These are phyloP conservation scores for Fusarium sp. DNA, from an alignment of 2,329 filamentous ascomycete genomes.

Conservation along the genomic window DNA sequence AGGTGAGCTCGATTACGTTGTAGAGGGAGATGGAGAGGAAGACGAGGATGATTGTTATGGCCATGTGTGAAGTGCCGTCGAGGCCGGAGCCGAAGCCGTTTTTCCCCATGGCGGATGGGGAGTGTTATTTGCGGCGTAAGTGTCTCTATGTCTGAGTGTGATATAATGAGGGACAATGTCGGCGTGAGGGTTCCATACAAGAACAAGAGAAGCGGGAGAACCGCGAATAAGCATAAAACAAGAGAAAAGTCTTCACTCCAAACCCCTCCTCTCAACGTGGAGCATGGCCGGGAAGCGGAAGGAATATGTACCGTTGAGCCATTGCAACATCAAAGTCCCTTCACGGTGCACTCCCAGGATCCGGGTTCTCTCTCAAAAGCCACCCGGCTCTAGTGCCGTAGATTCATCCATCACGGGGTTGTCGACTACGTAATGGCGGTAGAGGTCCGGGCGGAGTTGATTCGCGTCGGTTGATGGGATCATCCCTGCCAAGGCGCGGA, in stretches of 20 bases:
- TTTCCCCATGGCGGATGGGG: constrained; percentile 24
- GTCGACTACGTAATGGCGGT: constrained; percentile 1
- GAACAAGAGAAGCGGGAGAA: background rate
- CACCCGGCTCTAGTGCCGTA: constrained; percentile 1
- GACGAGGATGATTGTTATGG: constrained; percentile 48
- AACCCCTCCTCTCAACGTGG: background rate
- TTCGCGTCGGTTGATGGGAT: constrained; percentile 2
- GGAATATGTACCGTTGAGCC: constrained; percentile 7
- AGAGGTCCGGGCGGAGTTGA: constrained; percentile 8
- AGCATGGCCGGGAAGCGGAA: background rate
- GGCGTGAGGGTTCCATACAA: background rate
- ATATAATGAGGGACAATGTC: background rate
- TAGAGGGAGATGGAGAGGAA: constrained; percentile 54
- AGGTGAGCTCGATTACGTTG: constrained; percentile 56
- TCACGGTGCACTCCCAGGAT: background rate
- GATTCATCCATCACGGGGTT: background rate
- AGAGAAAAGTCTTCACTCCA: background rate
- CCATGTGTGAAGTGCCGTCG: constrained; percentile 35
- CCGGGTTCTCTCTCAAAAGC: constrained; percentile 9
- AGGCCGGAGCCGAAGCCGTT: constrained; percentile 46
- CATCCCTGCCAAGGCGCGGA: background rate
- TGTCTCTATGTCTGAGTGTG: background rate
- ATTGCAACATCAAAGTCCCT: too few relatives aligned
- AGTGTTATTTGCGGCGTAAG: background rate
- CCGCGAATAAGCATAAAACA: background rate